Base-by-base conservation (phyloP, 2,329 filamentous ascomycete genomes). In the Didymella segeticola region DNA sequence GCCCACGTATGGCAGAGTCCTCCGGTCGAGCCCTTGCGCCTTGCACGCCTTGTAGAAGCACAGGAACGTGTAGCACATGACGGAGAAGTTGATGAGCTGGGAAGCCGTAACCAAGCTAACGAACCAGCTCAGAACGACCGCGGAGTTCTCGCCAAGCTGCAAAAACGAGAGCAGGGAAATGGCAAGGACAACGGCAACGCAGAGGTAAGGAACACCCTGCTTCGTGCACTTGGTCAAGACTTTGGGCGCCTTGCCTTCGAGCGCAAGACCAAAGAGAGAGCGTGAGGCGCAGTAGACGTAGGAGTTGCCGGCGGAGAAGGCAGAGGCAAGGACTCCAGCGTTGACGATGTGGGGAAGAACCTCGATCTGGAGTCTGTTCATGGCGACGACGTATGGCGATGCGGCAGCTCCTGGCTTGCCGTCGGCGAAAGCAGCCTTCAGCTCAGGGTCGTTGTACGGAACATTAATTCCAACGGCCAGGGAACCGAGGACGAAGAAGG, bases 401-500 rank as follows among this genome's bases (percentile, higher is more conserved):
- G 83, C 83, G 3, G 89, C 89, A 2, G 89, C 89, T 36, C 88
- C 87, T 0, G 87, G 83, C 37, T 82, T 77, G 43, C 79, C 82
- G 12, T 81, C 76, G 1, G 75, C 74, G 64, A 89, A 89, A 0
- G 86, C 88, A 42, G 79, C 80, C 2, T 75, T 80, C 58, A 93
- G 80, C 7, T 80, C 79, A 1, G 77, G 62, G 62, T 93, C 85
- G 60, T 91, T 85, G 56, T 86, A 86, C 0, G 89, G 89, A 55
- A 90, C 81, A 71, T 88, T 89, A 1, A 91, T 80, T 10, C 79
- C 78, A 83, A 30, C 93, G 85, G 19, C 90, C 70, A 95, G 79
- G 0, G 88, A 86, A 1, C 89, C 89, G 1, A 91, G 82, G 31
- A 91, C 83, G 75, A 92, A 93, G 72, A 93, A 93, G 1, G 83